These are phyloP conservation scores for Anacardium occidentale DNA, from an alignment of 345 rosid species.

Conservation along the genomic window DNA sequence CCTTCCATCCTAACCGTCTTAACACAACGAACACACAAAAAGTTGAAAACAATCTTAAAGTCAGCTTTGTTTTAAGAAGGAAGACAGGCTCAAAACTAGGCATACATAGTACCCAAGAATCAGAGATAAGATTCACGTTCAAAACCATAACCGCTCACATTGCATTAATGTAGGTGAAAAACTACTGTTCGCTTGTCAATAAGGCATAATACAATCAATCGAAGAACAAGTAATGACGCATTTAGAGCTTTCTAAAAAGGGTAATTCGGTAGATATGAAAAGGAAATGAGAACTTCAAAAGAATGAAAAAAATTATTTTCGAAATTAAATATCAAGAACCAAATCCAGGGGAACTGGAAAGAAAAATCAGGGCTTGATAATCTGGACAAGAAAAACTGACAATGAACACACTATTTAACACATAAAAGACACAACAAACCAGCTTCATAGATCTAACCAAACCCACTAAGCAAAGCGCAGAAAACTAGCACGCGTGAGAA, in stretches of 20 bases:
- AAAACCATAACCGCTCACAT: neutral
- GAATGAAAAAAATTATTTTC: neutral
- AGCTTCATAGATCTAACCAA: conserved; percentile 18
- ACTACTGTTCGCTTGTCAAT: neutral
- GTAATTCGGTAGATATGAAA: neutral
- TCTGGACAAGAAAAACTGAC: neutral
- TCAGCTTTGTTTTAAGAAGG: neutral
- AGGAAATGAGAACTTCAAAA: neutral
- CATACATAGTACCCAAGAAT: neutral
- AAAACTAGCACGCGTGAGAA: neutral
- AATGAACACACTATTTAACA: neutral
- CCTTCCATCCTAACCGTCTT: conserved; percentile 45
- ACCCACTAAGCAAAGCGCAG: neutral
- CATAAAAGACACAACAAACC: neutral
- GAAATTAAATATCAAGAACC: neutral
- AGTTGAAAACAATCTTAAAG: neutral
- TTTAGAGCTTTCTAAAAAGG: neutral
- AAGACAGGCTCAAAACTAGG: neutral
- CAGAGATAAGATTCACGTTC: neutral
- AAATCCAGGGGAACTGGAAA: neutral
- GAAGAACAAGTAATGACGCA: neutral
- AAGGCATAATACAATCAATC: neutral
- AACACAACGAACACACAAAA: neutral
- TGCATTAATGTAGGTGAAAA: neutral
- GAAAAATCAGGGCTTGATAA: neutral